Evolutionary conservation across 495 filamentous ascomycete species (phyloP), one percentile per base, ranked within the genome.

Genomic region (Lasiosphaeria hispida): DNA sequence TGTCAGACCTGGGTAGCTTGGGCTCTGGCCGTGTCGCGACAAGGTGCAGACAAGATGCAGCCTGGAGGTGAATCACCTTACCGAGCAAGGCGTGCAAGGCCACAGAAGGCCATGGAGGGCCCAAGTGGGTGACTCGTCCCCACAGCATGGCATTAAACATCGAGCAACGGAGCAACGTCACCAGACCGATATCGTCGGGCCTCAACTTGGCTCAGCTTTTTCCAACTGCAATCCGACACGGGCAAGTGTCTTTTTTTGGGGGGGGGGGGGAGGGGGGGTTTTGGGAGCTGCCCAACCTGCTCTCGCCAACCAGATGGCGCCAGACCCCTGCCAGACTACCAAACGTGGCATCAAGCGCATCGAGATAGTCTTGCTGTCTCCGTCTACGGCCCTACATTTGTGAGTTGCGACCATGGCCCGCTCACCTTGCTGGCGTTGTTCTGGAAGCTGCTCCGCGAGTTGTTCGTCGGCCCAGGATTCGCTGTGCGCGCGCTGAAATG

Each of bases 311-410:
- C 64, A 69, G 18, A 45, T 47, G 11, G 14, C 33, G 60, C 54
- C 67, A 62, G 48, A 66, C 59, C 55, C 63, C 44, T 59, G 23
- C 36, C 49, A 30, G 5, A 30, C 23, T 30, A 45, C 53, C 49
- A 67, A 57, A 69, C 67, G 67, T 69, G 67, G 64, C 64, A 65
- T 54, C 45, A 35, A 55, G 35, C 64, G 64, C 64, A 65, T 54
- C 45, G 41, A 55, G 35, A 63, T 62, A n/a, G n/a, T 55, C 40
- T 48, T 18, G 57, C 39, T 34, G 23, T 30, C 23, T 30, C 23
- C 23, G 23, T 30, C 23, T 30, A 30, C 10, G 5, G 14, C 43
- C 10, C n/a, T 47, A 3, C 23, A 30, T 30, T 47, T 47, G 43
- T 15, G 43, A 47, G 43, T 11, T 47, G 23, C 43, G 43, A 15